Conservation (phyloP, 2,329 filamentous ascomycete genomes). For the Neofusicoccum sp. region DNA sequence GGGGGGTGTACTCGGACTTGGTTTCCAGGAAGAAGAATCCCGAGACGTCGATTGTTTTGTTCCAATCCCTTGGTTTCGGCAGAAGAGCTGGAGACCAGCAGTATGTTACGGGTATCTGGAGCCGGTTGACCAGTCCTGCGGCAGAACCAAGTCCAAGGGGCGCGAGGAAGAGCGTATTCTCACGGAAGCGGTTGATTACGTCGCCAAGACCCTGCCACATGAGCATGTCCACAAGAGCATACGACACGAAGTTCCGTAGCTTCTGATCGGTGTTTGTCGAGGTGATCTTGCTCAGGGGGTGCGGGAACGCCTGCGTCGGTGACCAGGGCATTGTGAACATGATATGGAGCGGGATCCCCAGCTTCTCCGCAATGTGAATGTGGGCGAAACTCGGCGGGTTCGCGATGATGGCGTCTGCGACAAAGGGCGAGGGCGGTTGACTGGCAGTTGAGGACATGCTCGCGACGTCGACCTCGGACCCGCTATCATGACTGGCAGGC, state of each 20-base stretch:
- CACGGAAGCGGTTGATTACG: slow-evolving; percentile 46
- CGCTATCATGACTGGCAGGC: neutral
- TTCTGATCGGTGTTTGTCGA: slow-evolving; percentile 32
- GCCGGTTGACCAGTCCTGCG: slow-evolving; percentile 34
- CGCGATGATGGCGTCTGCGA: too few species aligned
- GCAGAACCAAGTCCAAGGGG: slow-evolving; percentile 37
- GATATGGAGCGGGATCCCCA: slow-evolving; percentile 71
- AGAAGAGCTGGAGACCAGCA: slow-evolving; percentile 46
- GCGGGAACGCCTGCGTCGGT: slow-evolving; percentile 45
- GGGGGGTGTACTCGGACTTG: slow-evolving; percentile 39
- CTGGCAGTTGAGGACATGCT: slow-evolving; percentile 71
- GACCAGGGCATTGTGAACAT: slow-evolving; percentile 76
- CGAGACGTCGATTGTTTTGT: slow-evolving; percentile 36
- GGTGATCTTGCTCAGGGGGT: slow-evolving; percentile 50
- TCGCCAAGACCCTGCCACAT: slow-evolving; percentile 52
- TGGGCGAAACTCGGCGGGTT: slow-evolving; percentile 73
- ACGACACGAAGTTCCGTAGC: slow-evolving; percentile 46
- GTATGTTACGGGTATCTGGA: slow-evolving; percentile 45
- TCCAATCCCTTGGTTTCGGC: slow-evolving; percentile 43
- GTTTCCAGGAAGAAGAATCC: slow-evolving; percentile 47
- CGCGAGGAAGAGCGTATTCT: slow-evolving; percentile 41
- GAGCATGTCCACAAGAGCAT: slow-evolving; percentile 49
- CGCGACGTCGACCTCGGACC: neutral
- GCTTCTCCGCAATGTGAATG: slow-evolving; percentile 69
- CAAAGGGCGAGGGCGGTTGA: slow-evolving; percentile 63